phyloP scores from a whole-genome alignment of 2,329 filamentous ascomycete genomes.

The Hawksworthiomyces lignivorus region DNA sequence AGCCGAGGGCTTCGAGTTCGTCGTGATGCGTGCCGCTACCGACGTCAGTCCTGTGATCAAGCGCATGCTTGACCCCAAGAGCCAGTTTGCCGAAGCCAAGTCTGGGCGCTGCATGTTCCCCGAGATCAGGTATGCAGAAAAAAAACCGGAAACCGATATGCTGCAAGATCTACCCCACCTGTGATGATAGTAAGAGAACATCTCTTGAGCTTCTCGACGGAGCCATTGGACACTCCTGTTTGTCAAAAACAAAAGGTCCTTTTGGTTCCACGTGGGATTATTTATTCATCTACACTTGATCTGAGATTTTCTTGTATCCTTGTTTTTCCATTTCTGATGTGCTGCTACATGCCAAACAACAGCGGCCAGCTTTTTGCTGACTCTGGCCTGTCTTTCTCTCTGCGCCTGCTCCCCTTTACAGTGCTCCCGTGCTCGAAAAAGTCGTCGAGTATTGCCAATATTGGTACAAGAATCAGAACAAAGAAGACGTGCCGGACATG shows the following conservation, averaged over 20 bases:
- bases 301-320: conserved; percentile 12
- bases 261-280: conserved; percentile 11
- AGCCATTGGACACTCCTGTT: conserved; percentile 8
- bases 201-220: conserved; percentile 9
- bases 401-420: conserved; percentile 25
- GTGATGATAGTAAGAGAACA: conserved; percentile 26
- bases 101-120: conserved; percentile 59
- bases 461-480: conserved; percentile 64
- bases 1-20: conserved; percentile 68
- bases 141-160: no score
- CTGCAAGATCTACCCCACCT: conserved; percentile 7
- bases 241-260: neutral
- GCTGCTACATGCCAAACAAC: no score
- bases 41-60: conserved; percentile 64
- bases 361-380: neutral
- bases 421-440: conserved; percentile 68
- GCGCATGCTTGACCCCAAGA: conserved; percentile 64
- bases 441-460: conserved; percentile 80
- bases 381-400: neutral
- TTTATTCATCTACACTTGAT: conserved; percentile 19
- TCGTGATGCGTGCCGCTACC: conserved; percentile 63
- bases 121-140: conserved; percentile 62
- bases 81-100: conserved; percentile 57
- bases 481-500: conserved; percentile 70
- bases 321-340: neutral